Evolutionary conservation across 495 filamentous ascomycete genomes (phyloP).

Genomic region (Penicillium flavigenum): DNA sequence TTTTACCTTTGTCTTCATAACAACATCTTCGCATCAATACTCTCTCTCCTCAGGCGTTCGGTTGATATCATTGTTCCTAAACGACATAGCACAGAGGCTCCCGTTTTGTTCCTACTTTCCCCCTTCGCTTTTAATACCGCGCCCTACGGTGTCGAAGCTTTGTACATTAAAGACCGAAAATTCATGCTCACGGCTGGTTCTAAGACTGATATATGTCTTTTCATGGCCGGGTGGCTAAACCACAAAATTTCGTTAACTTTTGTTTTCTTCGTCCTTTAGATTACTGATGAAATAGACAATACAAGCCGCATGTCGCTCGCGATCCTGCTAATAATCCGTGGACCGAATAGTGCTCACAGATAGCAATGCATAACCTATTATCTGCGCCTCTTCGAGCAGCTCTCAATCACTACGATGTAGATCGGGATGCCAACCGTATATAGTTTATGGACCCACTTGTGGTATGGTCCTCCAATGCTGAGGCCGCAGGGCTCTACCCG

Average conservation of each 20-base stretch:
- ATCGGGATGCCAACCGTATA: neutral
- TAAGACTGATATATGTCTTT: neutral
- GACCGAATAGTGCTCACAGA: neutral
- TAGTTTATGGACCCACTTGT: neutral
- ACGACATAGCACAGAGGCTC: slow-evolving; percentile 44
- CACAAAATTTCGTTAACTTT: neutral
- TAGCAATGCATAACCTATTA: neutral
- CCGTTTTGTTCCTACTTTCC: slow-evolving; percentile 23
- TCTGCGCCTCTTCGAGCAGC: neutral
- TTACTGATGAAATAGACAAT: neutral
- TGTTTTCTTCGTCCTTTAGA: neutral
- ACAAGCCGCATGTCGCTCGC: neutral
- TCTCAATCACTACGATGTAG: neutral
- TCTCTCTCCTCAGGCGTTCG: slow-evolving; percentile 54
- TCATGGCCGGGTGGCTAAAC: neutral
- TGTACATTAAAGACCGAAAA: slow-evolving; percentile 7
- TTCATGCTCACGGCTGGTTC: slow-evolving; percentile 2
- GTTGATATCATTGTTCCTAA: slow-evolving; percentile 36
- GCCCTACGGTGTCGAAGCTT: slow-evolving; percentile 1
- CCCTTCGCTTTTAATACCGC: slow-evolving; percentile 21
- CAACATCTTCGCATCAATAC: slow-evolving; percentile 18
- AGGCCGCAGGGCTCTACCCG: no score
- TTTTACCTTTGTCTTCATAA: slow-evolving; percentile 32
- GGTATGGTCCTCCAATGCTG: no score
- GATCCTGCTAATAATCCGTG: neutral